phyloP scores from a whole-genome alignment of 2,329 filamentous ascomycete species.

The Aspergillus tanneri region DNA sequence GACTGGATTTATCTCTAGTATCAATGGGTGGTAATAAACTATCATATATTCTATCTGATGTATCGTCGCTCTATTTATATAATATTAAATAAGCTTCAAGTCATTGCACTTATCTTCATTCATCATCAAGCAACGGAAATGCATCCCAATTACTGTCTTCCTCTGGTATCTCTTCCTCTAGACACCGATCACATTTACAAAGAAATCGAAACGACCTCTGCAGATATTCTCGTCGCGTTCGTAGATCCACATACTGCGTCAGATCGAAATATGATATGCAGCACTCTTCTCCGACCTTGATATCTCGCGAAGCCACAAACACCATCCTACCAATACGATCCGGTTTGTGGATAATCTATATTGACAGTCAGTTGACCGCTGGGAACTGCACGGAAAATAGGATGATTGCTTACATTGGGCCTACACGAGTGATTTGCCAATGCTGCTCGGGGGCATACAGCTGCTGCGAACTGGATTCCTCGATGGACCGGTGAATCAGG shows the following conservation, averaged over 20 bases:
- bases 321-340: conserved; percentile 32
- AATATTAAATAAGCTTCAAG: not conserved
- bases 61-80: not conserved
- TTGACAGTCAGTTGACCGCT: too few relatives aligned
- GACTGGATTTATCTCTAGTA: too few relatives aligned
- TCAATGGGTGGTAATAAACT: too few relatives aligned
- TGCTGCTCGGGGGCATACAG: conserved; percentile 20
- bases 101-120: not conserved
- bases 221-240: conserved; percentile 26
- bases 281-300: conserved; percentile 32
- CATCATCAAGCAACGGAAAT: conserved; percentile 14
- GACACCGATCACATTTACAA: conserved; percentile 29
- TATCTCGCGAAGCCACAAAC: conserved; percentile 30
- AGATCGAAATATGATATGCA: conserved; percentile 37
- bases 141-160: conserved; percentile 18
- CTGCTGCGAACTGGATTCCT: conserved; percentile 22
- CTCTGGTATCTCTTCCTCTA: conserved; percentile 20
- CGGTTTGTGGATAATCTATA: conserved; percentile 32
- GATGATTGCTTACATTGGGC: conserved; percentile 18
- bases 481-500: conserved; percentile 8
- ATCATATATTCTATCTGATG: too few relatives aligned
- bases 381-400: conserved; percentile 1
- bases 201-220: conserved; percentile 29
- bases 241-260: conserved; percentile 19
- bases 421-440: conserved; percentile 25